Conservation (phyloP, 1,139 yeast species). For the Saccharomyces hybrid region DNA sequence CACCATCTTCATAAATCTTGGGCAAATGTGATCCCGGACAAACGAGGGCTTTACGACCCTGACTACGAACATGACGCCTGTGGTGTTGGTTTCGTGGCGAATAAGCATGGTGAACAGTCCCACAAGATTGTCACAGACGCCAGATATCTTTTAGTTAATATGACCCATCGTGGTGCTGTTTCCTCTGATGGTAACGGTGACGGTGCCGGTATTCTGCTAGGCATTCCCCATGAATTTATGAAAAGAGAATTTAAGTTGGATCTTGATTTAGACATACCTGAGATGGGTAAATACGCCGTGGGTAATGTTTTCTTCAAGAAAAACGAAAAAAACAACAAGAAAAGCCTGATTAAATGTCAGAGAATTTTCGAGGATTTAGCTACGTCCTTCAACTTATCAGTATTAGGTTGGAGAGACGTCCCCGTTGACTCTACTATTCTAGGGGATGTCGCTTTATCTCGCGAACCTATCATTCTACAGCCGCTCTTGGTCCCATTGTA, state of each 20-base stretch:
- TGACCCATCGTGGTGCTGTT: constrained; percentile 99
- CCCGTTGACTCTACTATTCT: constrained; percentile 89
- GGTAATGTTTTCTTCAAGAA: constrained; percentile 91
- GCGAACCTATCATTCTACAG: constrained; percentile 88
- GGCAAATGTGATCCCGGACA: constrained; percentile 84
- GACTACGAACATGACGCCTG: constrained; percentile 94
- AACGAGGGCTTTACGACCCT: constrained; percentile 90
- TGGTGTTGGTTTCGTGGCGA: constrained; percentile 97
- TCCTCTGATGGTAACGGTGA: constrained; percentile 97
- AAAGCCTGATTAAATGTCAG: constrained; percentile 52
- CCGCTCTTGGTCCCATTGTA: constrained; percentile 73
- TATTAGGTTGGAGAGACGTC: constrained; percentile 93
- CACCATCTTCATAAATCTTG: constrained; percentile 56
- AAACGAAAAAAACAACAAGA: constrained; percentile 43
- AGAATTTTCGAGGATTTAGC: constrained; percentile 79
- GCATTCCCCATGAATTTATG: constrained; percentile 86
- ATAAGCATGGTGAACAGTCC: constrained; percentile 78
- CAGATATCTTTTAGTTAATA: constrained; percentile 77
- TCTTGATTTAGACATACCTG: constrained; percentile 48
- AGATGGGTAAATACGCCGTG: constrained; percentile 82
- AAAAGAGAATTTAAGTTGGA: constrained; percentile 65
- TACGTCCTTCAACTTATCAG: constrained; percentile 62
- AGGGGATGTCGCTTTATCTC: constrained; percentile 89
- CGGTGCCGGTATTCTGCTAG: constrained; percentile 95
- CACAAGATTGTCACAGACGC: constrained; percentile 96